Base-by-base conservation (phyloP, 352 stramenopile genomes). In the Pythium volutum region DNA sequence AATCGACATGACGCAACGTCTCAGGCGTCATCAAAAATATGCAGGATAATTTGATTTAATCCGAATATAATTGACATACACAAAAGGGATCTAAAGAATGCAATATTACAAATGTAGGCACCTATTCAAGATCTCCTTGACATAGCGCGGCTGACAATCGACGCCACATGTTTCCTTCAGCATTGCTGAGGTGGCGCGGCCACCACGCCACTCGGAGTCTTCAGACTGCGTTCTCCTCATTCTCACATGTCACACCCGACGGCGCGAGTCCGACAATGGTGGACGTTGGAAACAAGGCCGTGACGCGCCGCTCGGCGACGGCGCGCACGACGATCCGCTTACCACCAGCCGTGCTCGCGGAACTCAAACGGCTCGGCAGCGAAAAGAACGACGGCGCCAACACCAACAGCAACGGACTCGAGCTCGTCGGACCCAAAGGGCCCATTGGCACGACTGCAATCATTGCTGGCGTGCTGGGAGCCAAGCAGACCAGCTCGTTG, bases 401-500 rank as follows among this genome's bases (percentile, higher is more conserved):
- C 0, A 15, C 34, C 46, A 53, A 48, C 12, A 66, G 74, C 18
- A 39, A 55, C n/a, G 64, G 38, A 14, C 59, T 52, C 9, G 27
- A 70, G 22, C 77, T 95, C 26, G 64, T 79, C n/a, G 80, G 85
- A 8, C 78, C 81, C 14, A 93, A 98, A 60, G 95, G 95, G 7
- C 89, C 93, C 1, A 96, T 98, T 41, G 82, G 95, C 63, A 77
- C 84, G 42, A 98, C 90, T 6, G 95, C 95, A 6, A 87, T 96
- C 55, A 82, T 98, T 43, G 94, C 93, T 1, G 95, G 94, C 9
- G 96, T 98, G 20, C 83, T 98, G 67, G 93, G 80, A 23, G 93
- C 93, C 50, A 98, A 98, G 70, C 76, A 90, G 48, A 98, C 95
- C 50, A 97, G 87, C 62, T 58, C 89, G 16, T 74, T 98, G 16